Evolutionary conservation across 805 yeast species (phyloP), one percentile per base, ranked within the genome.

Genomic region (Spathaspora passalidarum): DNA sequence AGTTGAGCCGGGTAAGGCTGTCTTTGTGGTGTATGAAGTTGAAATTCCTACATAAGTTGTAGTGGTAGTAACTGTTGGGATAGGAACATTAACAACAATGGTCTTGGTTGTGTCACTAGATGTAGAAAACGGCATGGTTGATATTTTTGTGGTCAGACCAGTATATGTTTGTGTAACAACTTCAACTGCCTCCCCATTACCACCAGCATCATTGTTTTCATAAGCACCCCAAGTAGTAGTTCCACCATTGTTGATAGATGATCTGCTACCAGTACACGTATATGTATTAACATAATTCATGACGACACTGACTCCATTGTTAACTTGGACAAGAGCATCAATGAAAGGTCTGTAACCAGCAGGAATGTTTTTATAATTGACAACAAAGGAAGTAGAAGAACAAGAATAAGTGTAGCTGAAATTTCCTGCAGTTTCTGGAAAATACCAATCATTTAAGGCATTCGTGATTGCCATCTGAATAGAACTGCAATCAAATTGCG

Each of bases 331-430:
- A 9, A 46, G 35, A 11, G 44, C 41, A 19, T 50, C 51, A 19
- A 56, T 45, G 44, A 51, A 57, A 5, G 60, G 61, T 9, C 60
- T 43, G 44, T 42, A 57, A 1, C 63, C 63, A 8, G 62, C 59
- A 17, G 65, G 63, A n/a, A 60, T 40, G 36, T 53, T 52, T 3
- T 29, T 20, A 47, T 56, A 59, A 14, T 20, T 43, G 13, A 44
- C 38, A 5, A 26, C 25, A 8, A 45, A 35, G 5, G 14, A 6
- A 4, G 45, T 40, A 9, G 46, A 19, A 6, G 45, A 25, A 49
- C 62, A 60, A 1, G 50, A 20, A 7, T 29, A 38, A 13, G 50
- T 44, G 38, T 23, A 46, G n/a, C 18, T 11, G 14, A 35, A 22
- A 10, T 16, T 23, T 10, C 29, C 23, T 1, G 45, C 46, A 4